Evolutionary conservation across 345 rosid genomes (phyloP).

Genomic region (Eucalyptus polyanthemos): DNA sequence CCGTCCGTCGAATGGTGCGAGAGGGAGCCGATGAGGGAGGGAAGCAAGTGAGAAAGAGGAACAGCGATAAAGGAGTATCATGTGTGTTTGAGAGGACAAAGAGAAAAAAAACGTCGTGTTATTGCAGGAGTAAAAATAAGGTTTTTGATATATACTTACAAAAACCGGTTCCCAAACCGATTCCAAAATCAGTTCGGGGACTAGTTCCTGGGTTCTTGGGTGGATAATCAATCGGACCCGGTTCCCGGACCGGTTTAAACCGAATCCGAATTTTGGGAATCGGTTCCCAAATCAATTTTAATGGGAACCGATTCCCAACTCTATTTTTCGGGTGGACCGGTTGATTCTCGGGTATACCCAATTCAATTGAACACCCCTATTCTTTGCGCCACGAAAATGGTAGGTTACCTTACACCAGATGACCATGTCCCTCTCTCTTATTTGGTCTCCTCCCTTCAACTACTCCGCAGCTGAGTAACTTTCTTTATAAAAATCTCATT

Average conservation of each 20-base stretch:
- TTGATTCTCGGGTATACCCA: fast-evolving
- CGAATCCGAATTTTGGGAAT: fast-evolving
- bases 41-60: too few relatives aligned
- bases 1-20: fast-evolving
- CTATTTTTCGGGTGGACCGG: fast-evolving
- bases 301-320: fast-evolving
- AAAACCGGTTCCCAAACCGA: fast-evolving
- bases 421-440: background rate
- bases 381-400: background rate
- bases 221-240: too few relatives aligned
- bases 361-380: fast-evolving
- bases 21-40: too few relatives aligned
- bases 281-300: fast-evolving
- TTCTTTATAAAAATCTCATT: background rate
- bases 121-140: too few relatives aligned
- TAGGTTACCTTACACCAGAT: background rate
- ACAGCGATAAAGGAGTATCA: fast-evolving
- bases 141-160: too few relatives aligned
- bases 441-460: background rate
- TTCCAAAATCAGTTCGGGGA: fast-evolving
- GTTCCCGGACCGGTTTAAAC: fast-evolving
- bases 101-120: fast-evolving
- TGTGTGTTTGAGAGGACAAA: too few relatives aligned
- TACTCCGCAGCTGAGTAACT: background rate
- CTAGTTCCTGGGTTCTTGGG: fast-evolving